Evolutionary conservation across 1,284 basidiomycete species (phyloP).

Genomic region (Ustilago sp.): DNA sequence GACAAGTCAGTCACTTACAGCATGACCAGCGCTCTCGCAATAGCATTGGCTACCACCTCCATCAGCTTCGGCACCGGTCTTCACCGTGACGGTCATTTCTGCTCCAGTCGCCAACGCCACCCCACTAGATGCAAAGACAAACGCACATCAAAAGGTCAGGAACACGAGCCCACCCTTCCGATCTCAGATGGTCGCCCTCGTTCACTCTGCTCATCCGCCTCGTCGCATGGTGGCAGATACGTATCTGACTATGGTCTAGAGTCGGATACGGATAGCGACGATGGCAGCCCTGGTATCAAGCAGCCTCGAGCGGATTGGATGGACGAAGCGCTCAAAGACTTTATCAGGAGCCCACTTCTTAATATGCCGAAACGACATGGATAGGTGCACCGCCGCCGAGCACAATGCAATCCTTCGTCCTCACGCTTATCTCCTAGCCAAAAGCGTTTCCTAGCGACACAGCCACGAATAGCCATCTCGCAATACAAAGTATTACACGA

Average conservation of each 20-base stretch:
- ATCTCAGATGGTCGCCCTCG: not conserved
- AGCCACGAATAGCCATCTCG: not conserved
- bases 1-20: not conserved
- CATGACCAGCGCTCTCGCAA: not conserved
- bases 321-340: conserved; percentile 14
- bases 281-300: not conserved
- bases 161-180: not conserved
- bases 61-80: not conserved
- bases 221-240: conserved; percentile 17
- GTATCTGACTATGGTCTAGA: conserved; percentile 27
- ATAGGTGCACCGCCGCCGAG: not conserved
- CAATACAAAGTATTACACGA: not conserved
- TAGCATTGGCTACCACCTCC: not conserved
- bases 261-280: conserved; percentile 23
- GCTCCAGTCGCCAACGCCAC: not conserved
- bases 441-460: not conserved
- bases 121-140: not conserved
- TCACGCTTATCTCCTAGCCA: not conserved
- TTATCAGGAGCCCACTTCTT: conserved; percentile 17
- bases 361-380: not conserved
- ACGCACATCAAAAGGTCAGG: not conserved
- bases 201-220: conserved; percentile 3
- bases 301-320: conserved; percentile 17
- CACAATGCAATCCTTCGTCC: not conserved
- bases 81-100: not conserved